These are phyloP conservation scores for Aegilops tauschii DNA, from an alignment of 176 grass and related monocot species.

Conservation along the genomic window DNA sequence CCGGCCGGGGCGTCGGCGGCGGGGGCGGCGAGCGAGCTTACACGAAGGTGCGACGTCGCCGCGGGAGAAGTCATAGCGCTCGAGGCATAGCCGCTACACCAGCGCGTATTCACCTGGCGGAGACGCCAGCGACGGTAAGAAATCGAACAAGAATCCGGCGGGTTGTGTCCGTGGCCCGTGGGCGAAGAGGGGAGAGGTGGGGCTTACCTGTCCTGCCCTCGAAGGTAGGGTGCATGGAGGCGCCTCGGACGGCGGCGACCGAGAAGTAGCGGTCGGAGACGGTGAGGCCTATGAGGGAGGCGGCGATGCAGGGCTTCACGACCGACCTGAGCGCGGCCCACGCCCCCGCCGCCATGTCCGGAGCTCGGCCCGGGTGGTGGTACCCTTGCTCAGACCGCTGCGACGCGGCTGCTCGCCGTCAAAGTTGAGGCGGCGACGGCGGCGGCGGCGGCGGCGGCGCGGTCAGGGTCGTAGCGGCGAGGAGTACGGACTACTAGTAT, in stretches of 20 bases:
- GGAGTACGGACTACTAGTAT: no score
- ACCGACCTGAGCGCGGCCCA: conserved; percentile 1
- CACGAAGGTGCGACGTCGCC: conserved; percentile 64
- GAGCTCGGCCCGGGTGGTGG: neutral
- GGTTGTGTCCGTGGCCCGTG: no score
- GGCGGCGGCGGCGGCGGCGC: neutral
- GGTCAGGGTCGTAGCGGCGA: neutral
- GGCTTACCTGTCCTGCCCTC: conserved; percentile 19
- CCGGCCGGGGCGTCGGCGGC: neutral
- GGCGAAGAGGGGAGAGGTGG: no score
- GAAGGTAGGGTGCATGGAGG: conserved; percentile 82
- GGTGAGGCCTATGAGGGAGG: conserved; percentile 36
- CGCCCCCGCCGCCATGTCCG: conserved; percentile 37
- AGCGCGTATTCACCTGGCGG: conserved; percentile 32
- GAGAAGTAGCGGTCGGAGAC: conserved; percentile 57
- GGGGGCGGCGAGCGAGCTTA: neutral
- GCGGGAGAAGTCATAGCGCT: conserved; percentile 57
- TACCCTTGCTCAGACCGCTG: neutral
- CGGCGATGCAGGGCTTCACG: conserved; percentile 13
- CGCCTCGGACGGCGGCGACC: conserved; percentile 34
- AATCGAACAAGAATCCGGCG: neutral
- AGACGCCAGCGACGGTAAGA: neutral
- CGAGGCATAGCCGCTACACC: conserved; percentile 42
- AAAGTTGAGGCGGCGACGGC: neutral
- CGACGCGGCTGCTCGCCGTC: neutral